Evolutionary conservation across 768 basidiomycete species (phyloP), one percentile per base, ranked within the genome.

Genomic region (Suillus placidus): DNA sequence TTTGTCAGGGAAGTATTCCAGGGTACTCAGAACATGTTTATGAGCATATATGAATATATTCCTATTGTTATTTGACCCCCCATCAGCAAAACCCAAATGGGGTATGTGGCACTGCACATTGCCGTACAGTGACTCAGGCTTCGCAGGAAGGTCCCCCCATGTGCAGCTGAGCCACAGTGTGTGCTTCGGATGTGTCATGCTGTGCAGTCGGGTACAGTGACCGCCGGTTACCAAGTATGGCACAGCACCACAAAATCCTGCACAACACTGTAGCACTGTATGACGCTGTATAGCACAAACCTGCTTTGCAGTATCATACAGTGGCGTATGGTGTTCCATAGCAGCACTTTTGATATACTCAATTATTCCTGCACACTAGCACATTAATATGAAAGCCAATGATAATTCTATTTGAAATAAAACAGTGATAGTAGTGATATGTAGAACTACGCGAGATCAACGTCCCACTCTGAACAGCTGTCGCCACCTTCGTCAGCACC

Each of bases 51-150:
- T n/a, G n/a, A n/a, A n/a, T n/a, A n/a, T n/a, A n/a, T n/a, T n/a
- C n/a, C n/a, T n/a, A n/a, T n/a, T n/a, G n/a, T n/a, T n/a, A n/a
- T n/a, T n/a, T n/a, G n/a, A n/a, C n/a, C n/a, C n/a, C n/a, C n/a
- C n/a, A n/a, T 51, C 49, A 51, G 49, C 49, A 51, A 51, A 51
- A 51, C 49, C 49, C 49, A 51, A 51, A 51, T 51, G 49, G 49
- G 26, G 26, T 30, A 16, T 26, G 49, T 51, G 14, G 49, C 26
- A 51, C 49, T 30, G 14, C 49, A 51, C 0, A 30, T 51, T 14
- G 49, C 49, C 6, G 7, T 26, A 30, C 26, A 51, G 49, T 30
- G 49, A 51, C 49, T 26, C 49, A 51, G 49, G 49, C 26, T 51
- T 51, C 6, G 1, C 26, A 51, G 49, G 49, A 3, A 51, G 14